Base-by-base conservation (phyloP, 805 yeast genomes). In the Saccharomycopsis lassenensis region DNA sequence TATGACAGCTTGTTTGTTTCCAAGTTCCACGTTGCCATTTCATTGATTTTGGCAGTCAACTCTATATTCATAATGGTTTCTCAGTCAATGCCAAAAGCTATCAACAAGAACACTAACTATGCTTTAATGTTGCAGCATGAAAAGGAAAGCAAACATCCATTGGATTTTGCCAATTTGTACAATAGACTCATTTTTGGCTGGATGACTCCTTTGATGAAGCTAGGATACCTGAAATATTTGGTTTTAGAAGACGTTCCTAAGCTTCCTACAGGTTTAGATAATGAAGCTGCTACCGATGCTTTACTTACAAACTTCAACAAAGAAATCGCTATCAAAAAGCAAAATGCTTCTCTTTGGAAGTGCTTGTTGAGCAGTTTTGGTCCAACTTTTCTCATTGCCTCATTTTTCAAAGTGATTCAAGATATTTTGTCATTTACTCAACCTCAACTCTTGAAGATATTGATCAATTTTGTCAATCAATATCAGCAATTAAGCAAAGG, bases 141-240 rank as follows among this genome's bases (percentile, higher is more conserved):
- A 3, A 56, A 56, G 34, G 46, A 45, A 29, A 51, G 54, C 29
- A n/a, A n/a, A n/a, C n/a, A n/a, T n/a, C 80, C 77, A 1, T 58
- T 62, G 28, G 77, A 73, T 26, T 55, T 54, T 37, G 82, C 85
- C 8, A 77, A 87, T 52, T 60, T 86, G 11, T 72, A 89, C 45
- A 78, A 94, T 2, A 63, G 71, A 35, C 61, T 89, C 35, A 77
- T 94, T 0, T 89, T 91, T 55, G 61, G 76, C 19, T 91, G 98
- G 97, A 84, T 91, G 94, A 75, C 85, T 15, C 74, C 70, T 1
- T 61, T 91, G 49, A 84, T 91, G 77, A 70, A 61, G 46, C 71
- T 71, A 36, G 97, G 97, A 11, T 80, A 78, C 49, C 60, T 65
- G 28, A 72, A 71, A 42, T 73, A 50, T 48, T 61, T 75, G 48